These are phyloP conservation scores for Rhodamnia rubescens DNA, from an alignment of 345 rosid species.

Conservation along the genomic window DNA sequence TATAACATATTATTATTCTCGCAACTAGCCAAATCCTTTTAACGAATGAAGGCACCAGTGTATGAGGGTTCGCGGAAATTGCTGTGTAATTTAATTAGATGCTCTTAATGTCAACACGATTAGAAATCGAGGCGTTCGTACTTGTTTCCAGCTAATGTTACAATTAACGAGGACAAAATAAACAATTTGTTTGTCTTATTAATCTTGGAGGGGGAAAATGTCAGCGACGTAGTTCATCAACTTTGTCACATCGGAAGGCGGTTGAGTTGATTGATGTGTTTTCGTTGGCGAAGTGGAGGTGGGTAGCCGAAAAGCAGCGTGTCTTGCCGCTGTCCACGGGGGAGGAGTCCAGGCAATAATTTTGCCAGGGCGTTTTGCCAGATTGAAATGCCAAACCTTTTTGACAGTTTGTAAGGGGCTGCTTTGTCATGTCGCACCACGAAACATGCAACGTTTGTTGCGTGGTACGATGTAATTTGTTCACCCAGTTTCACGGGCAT, in stretches of 20 bases:
- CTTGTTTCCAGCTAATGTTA: neutral
- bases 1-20: too few species aligned
- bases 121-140: neutral
- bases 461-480: neutral
- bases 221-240: neutral
- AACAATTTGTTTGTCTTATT: neutral
- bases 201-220: neutral
- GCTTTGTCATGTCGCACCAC: too few species aligned
- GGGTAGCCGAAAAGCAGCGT: conserved; percentile 1
- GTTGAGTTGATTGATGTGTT: too few species aligned
- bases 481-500: neutral
- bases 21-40: too few species aligned
- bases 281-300: neutral
- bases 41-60: too few species aligned
- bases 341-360: neutral
- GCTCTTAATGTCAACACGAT: too few species aligned
- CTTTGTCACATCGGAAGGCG: neutral
- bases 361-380: neutral
- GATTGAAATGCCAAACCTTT: neutral
- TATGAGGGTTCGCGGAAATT: too few species aligned
- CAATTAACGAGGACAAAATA: neutral
- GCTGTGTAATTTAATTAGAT: too few species aligned
- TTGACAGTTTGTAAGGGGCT: too few species aligned
- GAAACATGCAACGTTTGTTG: neutral
- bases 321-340: conserved; percentile 3